Evolutionary conservation across 768 basidiomycete species (phyloP).

Genomic region (Xerocomus spinulosus): DNA sequence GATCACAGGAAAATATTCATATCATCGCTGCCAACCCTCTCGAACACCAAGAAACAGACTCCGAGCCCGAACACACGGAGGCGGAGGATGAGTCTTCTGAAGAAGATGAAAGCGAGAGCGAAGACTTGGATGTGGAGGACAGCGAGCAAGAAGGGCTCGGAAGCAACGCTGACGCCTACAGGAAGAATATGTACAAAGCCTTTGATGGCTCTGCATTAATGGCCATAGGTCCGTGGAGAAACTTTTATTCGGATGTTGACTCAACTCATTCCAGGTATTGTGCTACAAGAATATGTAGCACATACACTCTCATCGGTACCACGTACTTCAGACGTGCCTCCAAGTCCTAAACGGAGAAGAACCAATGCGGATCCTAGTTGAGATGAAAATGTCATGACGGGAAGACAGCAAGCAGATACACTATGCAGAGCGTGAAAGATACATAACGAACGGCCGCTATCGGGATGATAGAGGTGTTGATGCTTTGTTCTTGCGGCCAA

Average conservation of each 20-base stretch:
- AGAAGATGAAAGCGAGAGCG: slow-evolving; percentile 14
- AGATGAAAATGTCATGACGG: not conserved
- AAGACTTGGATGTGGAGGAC: slow-evolving; percentile 8
- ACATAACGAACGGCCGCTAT: slow-evolving; percentile 7
- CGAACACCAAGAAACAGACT: not conserved
- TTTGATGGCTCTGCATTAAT: slow-evolving; percentile 72
- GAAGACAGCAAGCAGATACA: slow-evolving; percentile 6
- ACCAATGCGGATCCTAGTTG: not conserved
- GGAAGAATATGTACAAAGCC: slow-evolving; percentile 67
- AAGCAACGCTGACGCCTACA: slow-evolving; percentile 5
- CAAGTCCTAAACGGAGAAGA: slow-evolving; percentile 8
- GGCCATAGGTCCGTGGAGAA: slow-evolving; percentile 52
- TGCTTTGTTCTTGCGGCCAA: slow-evolving; percentile 20
- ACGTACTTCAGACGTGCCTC: not conserved
- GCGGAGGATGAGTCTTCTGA: slow-evolving; percentile 13
- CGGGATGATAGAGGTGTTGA: slow-evolving; percentile 2
- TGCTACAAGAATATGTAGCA: slow-evolving; percentile 63
- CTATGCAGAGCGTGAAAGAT: not conserved
- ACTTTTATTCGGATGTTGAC: not conserved
- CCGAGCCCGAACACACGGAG: slow-evolving; percentile 11
- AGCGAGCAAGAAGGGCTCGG: slow-evolving; percentile 1
- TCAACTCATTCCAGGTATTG: slow-evolving; percentile 45
- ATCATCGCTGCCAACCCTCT: slow-evolving; percentile 12
- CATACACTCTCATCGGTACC: slow-evolving; percentile 18
- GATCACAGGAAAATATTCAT: slow-evolving; percentile 19